These are phyloP conservation scores for barrel medic (Medicago truncatula) DNA, from an alignment of 306 rosid genomes.

Conservation along the genomic window MtrunA17r5.0-ANR NC_053047.1:526001-526500, in stretches of 20 bases:
- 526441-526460: constrained; percentile 59
- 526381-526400: constrained; percentile 65
- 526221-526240: constrained; percentile 69
- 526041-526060: not conserved
- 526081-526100: constrained; percentile 27
- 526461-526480: constrained; percentile 61
- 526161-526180: constrained; percentile 53
- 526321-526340: constrained; percentile 68
- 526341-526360: constrained; percentile 60
- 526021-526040: not conserved
- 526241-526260: constrained; percentile 66
- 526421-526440: constrained; percentile 65
- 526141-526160: constrained; percentile 68
- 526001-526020: constrained; percentile 1
- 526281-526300: constrained; percentile 71
- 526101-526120: constrained; percentile 53
- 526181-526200: constrained; percentile 50
- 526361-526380: constrained; percentile 74
- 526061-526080: constrained; percentile 19
- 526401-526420: constrained; percentile 68
- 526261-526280: constrained; percentile 56
- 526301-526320: constrained; percentile 58
- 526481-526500: constrained; percentile 66
- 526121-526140: constrained; percentile 73
- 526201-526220: constrained; percentile 56